Percentiles rank a stretch among this genome's conserved stretches.
phyloP scores from a whole-genome alignment of 140 eudicot genomes.

The Oenanthe javanica region DNA sequence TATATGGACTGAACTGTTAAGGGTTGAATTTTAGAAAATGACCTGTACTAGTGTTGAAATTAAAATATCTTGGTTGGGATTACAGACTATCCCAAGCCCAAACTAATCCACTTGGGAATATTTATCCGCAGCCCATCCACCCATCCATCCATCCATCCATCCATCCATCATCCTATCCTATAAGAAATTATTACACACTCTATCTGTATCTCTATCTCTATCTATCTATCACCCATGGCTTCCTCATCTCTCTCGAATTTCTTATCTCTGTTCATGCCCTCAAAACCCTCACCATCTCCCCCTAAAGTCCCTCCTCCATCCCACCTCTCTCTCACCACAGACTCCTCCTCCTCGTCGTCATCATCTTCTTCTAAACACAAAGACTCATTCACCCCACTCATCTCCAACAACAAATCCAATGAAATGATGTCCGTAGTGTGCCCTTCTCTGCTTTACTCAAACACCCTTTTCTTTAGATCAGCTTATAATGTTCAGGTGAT shows the following conservation, averaged over 20 bases:
- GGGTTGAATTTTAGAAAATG: too few relatives aligned
- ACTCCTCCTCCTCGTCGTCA: not conserved
- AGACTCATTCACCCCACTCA: slow-evolving; percentile 35
- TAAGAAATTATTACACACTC: too few relatives aligned
- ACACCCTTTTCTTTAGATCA: slow-evolving; percentile 55
- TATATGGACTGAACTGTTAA: too few relatives aligned
- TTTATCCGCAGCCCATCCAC: too few relatives aligned
- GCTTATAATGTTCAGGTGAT: slow-evolving; percentile 77
- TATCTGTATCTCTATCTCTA: too few relatives aligned
- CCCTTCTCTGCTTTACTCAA: slow-evolving; percentile 66
- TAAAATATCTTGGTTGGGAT: too few relatives aligned
- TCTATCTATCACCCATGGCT: slow-evolving; percentile 23
- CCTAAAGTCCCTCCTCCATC: slow-evolving; percentile 29
- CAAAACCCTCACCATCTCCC: slow-evolving; percentile 40
- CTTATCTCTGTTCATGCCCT: slow-evolving; percentile 55
- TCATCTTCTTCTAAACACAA: slow-evolving; percentile 4
- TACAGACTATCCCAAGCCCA: too few relatives aligned
- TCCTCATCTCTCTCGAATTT: slow-evolving; percentile 51
- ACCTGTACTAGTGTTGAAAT: too few relatives aligned
- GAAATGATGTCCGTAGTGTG: slow-evolving; percentile 65
- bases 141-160: too few relatives aligned
- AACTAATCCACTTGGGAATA: too few relatives aligned
- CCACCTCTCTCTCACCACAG: slow-evolving; percentile 27
- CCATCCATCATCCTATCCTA: too few relatives aligned
- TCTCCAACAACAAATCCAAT: slow-evolving; percentile 15